Conservation (phyloP, 2,329 filamentous ascomycete species). For the Davidsoniella eucalypti region DNA sequence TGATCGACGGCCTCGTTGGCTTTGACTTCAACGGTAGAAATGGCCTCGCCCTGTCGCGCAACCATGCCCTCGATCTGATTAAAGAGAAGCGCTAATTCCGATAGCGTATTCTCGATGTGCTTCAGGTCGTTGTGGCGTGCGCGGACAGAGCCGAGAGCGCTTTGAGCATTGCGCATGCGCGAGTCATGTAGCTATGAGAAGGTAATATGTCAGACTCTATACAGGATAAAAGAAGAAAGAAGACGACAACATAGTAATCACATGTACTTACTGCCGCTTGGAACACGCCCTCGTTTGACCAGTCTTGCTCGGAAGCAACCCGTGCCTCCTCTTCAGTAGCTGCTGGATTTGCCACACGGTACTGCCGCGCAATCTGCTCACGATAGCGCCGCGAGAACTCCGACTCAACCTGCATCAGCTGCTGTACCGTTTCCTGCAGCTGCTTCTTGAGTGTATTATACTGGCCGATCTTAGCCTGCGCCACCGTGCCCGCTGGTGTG, state of each 20-base stretch:
- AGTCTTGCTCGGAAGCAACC: slow-evolving; percentile 52
- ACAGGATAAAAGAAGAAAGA: not conserved
- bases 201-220: slow-evolving; percentile 5
- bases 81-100: slow-evolving; percentile 54
- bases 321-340: slow-evolving; percentile 58
- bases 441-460: slow-evolving; percentile 52
- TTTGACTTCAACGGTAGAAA: slow-evolving; percentile 46
- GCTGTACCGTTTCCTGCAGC: slow-evolving; percentile 55
- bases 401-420: slow-evolving; percentile 55
- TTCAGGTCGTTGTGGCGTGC: slow-evolving; percentile 72
- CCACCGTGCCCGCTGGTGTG: slow-evolving; percentile 23
- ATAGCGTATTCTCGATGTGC: slow-evolving; percentile 60
- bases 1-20: slow-evolving; percentile 49
- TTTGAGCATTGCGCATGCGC: slow-evolving; percentile 7
- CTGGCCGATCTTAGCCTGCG: slow-evolving; percentile 56
- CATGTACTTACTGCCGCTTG: slow-evolving; percentile 54
- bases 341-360: slow-evolving; percentile 65
- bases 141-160: slow-evolving; percentile 58
- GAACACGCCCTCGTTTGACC: slow-evolving; percentile 67
- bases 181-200: slow-evolving; percentile 5
- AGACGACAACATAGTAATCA: slow-evolving; percentile 7
- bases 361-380: slow-evolving; percentile 66
- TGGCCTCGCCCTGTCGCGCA: slow-evolving; percentile 50
- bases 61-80: slow-evolving; percentile 59
- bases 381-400: slow-evolving; percentile 55